Conservation (phyloP, 2,329 filamentous ascomycete genomes). For the Phyllosticta citribraziliensis region DNA sequence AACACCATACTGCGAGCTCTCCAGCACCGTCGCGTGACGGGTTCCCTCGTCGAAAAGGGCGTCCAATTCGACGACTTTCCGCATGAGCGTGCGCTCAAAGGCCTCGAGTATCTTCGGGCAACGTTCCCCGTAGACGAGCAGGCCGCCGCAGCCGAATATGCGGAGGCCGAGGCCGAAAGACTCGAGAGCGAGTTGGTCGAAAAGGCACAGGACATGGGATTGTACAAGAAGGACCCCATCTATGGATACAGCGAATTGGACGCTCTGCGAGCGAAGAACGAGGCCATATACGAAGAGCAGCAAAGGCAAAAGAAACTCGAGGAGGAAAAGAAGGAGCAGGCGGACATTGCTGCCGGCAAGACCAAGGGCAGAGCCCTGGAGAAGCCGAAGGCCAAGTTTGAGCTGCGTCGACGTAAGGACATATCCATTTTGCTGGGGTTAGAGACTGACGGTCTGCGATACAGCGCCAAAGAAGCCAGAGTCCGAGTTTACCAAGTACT, state of each 20-base stretch:
- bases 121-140: conserved; percentile 31
- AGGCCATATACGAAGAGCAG: conserved; percentile 23
- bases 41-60: conserved; percentile 30
- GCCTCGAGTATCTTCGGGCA: conserved; percentile 26
- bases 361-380: conserved; percentile 8
- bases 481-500: conserved; percentile 19
- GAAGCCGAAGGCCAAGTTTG: conserved; percentile 21
- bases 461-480: conserved; percentile 13
- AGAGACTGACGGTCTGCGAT: conserved; percentile 17
- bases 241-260: conserved; percentile 11
- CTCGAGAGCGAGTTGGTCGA: conserved; percentile 26
- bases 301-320: conserved; percentile 19
- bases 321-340: conserved; percentile 15
- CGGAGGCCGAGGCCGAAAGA: conserved; percentile 28
- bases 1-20: conserved; percentile 29
- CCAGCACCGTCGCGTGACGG: conserved; percentile 29
- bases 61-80: conserved; percentile 18
- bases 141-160: conserved; percentile 29
- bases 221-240: conserved; percentile 22
- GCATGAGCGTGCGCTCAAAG: conserved; percentile 20
- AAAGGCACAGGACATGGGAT: conserved; percentile 19
- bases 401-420: conserved; percentile 22
- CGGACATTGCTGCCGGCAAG: background rate
- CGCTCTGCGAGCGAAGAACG: conserved; percentile 21
- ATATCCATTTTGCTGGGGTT: conserved; percentile 19